These are phyloP conservation scores for Capronia americana DNA, from an alignment of 2,329 filamentous ascomycete genomes.

Conservation along the genomic window DNA sequence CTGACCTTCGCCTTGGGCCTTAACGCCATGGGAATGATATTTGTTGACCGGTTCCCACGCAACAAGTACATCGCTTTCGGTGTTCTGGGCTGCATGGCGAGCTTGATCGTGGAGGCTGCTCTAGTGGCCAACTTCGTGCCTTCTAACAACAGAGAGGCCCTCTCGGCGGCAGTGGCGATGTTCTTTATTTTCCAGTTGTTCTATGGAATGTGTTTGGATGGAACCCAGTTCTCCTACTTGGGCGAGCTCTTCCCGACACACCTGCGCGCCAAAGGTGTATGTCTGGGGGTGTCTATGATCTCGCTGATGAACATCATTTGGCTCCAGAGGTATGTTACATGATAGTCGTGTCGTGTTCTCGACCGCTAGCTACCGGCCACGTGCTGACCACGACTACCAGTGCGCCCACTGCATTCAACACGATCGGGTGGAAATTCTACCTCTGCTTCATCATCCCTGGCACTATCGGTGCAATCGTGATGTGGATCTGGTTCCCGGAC, in stretches of 20 bases:
- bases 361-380: background rate
- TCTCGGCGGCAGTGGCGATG: conserved; percentile 50
- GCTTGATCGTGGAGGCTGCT: conserved; percentile 50
- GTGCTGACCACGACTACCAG: conserved; percentile 4
- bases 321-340: conserved; percentile 38
- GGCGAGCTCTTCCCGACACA: conserved; percentile 55
- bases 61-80: conserved; percentile 42
- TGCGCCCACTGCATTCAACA: conserved; percentile 43
- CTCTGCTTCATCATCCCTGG: conserved; percentile 47
- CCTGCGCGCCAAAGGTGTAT: conserved; percentile 43
- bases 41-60: conserved; percentile 36
- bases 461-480: conserved; percentile 33
- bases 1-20: conserved; percentile 36
- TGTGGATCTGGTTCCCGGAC: conserved; percentile 43
- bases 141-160: conserved; percentile 43
- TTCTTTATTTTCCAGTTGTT: conserved; percentile 51
- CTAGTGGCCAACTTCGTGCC: conserved; percentile 46
- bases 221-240: conserved; percentile 56
- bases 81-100: conserved; percentile 48
- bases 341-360: background rate
- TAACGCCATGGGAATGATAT: conserved; percentile 29
- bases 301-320: conserved; percentile 49
- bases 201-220: conserved; percentile 54
- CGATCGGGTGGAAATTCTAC: conserved; percentile 49
- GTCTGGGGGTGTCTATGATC: conserved; percentile 46